Conservation (phyloP, 228 moss, liverwort and hornwort species). For the Sphagnum fallax region DNA sequence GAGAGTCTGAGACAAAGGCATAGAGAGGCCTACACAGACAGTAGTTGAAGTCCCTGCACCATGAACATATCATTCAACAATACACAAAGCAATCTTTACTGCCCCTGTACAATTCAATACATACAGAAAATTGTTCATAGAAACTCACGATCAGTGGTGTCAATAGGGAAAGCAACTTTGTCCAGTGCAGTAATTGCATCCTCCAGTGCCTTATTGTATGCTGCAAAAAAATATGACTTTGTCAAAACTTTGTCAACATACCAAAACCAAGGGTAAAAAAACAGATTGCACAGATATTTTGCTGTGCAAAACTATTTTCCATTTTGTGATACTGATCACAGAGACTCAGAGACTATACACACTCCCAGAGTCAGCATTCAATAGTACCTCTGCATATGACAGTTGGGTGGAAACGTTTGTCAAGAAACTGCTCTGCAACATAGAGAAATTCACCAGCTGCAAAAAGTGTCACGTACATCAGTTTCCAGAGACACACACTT, state of each 20-base stretch:
- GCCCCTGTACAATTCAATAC: too few relatives aligned
- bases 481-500: not conserved
- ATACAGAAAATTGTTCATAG: not conserved
- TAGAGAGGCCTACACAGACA: too few relatives aligned
- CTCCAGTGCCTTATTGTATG: constrained; percentile 79
- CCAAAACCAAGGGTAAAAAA: too few relatives aligned
- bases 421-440: constrained; percentile 84
- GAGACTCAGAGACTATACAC: not conserved
- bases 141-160: constrained; percentile 65
- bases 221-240: constrained; percentile 15
- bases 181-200: constrained; percentile 76
- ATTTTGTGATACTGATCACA: not conserved
- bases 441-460: constrained; percentile 88
- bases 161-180: constrained; percentile 76
- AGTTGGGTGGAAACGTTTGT: constrained; percentile 84
- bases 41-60: too few relatives aligned
- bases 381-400: constrained; percentile 69
- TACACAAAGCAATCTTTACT: too few relatives aligned
- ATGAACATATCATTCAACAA: too few relatives aligned
- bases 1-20: too few relatives aligned
- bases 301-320: not conserved
- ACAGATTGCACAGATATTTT: not conserved
- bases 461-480: not conserved
- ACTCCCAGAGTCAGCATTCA: too few relatives aligned
- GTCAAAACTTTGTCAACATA: too few relatives aligned